A percentile compares a stretch with the other conserved stretches of the same genome.
phyloP scores from a whole-genome alignment of 2,329 filamentous ascomycete genomes.

The Claviceps digitariae region DNA sequence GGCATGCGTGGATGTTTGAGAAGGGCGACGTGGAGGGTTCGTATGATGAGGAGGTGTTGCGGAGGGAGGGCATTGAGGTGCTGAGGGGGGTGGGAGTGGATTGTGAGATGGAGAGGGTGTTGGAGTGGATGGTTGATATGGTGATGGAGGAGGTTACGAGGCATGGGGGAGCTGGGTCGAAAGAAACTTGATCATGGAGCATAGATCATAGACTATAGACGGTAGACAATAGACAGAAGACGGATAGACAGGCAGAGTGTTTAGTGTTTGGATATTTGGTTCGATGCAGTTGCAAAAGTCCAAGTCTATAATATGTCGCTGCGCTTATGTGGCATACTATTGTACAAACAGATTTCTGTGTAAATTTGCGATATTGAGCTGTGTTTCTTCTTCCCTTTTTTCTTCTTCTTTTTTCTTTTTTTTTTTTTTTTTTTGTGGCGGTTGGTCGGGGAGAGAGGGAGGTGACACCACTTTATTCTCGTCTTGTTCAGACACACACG shows the following conservation, averaged over 20 bases:
- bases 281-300: too few relatives aligned
- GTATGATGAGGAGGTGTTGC: conserved; percentile 32
- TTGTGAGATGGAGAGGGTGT: conserved; percentile 44
- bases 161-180: not conserved
- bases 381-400: not conserved
- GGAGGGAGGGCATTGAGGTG: conserved; percentile 31
- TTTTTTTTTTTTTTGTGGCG: too few relatives aligned
- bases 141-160: conserved; percentile 37
- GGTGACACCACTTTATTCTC: too few relatives aligned
- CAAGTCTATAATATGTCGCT: not conserved
- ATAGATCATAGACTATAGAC: not conserved
- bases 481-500: too few relatives aligned
- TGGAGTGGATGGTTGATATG: conserved; percentile 55
- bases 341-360: not conserved
- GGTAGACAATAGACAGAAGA: not conserved
- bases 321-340: too few relatives aligned
- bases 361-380: too few relatives aligned
- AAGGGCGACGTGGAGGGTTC: conserved; percentile 50
- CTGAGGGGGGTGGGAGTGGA: conserved; percentile 35
- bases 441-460: too few relatives aligned
- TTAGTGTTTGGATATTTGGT: not conserved
- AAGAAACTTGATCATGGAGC: not conserved
- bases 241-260: not conserved
- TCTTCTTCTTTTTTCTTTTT: not conserved
- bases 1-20: conserved; percentile 71